These are phyloP conservation scores for Peronospora belbahrii DNA, from an alignment of 352 stramenopile species.

Conservation along the genomic window DNA sequence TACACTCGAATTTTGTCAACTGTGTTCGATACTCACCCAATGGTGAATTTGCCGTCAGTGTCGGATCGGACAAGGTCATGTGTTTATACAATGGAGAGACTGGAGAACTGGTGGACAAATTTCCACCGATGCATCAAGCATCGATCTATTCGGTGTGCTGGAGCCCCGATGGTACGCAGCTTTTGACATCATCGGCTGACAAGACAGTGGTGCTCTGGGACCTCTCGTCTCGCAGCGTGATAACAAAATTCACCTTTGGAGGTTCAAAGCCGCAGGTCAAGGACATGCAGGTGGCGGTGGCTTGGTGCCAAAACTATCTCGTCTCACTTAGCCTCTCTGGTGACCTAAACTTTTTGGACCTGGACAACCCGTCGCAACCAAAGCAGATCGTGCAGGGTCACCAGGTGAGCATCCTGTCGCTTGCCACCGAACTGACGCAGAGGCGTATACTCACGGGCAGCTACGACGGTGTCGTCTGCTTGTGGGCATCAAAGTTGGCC, in stretches of 20 bases:
- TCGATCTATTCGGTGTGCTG: constrained; percentile 95
- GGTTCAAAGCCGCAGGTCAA: constrained; percentile 56
- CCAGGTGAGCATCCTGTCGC: constrained; percentile 85
- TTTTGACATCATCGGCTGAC: constrained; percentile 94
- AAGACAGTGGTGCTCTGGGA: constrained; percentile 93
- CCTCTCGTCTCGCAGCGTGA: constrained; percentile 56
- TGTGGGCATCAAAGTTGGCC: constrained; percentile 75
- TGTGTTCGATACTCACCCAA: constrained; percentile 90
- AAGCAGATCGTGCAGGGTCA: constrained; percentile 86
- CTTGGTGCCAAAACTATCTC: constrained; percentile 69
- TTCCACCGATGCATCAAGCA: constrained; percentile 73
- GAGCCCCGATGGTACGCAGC: constrained; percentile 82
- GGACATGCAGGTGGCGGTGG: constrained; percentile 77
- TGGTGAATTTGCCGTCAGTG: constrained; percentile 86
- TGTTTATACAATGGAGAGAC: constrained; percentile 92
- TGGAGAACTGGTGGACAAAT: constrained; percentile 77
- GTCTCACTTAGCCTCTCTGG: constrained; percentile 78
- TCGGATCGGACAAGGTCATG: constrained; percentile 93
- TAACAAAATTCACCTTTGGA: constrained; percentile 76
- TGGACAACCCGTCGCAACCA: constrained; percentile 52
- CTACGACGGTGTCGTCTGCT: constrained; percentile 90
- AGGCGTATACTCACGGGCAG: constrained; percentile 88
- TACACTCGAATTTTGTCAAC: constrained; percentile 95
- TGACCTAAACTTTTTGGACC: constrained; percentile 78
- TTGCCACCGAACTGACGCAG: constrained; percentile 69